These are phyloP conservation scores for Oemleria cerasiformis DNA, from an alignment of 306 rosid genomes.

Conservation along the genomic window DNA sequence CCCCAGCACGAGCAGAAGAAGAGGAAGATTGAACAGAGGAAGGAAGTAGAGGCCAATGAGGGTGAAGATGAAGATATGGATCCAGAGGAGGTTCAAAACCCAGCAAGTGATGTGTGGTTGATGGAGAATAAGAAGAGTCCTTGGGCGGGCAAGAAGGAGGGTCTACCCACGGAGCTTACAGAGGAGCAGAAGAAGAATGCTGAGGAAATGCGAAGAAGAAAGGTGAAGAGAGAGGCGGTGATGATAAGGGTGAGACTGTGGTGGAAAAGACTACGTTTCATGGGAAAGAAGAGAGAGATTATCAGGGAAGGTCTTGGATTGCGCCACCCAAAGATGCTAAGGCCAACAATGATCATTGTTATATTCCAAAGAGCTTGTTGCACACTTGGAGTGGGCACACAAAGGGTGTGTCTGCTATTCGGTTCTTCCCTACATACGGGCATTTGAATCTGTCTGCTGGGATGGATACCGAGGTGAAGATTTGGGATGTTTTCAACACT, in stretches of 20 bases:
- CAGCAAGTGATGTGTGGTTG: constrained; percentile 74
- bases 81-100: constrained; percentile 53
- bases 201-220: constrained; percentile 92
- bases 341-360: constrained; percentile 83
- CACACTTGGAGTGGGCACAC: constrained; percentile 99
- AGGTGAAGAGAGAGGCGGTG: constrained; percentile 78
- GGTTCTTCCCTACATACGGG: constrained; percentile 86
- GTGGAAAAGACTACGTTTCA: constrained; percentile 86
- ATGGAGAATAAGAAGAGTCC: constrained; percentile 88
- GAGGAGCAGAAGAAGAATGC: constrained; percentile 95
- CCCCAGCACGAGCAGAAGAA: constrained; percentile 79
- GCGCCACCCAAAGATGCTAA: constrained; percentile 90
- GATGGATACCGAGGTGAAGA: constrained; percentile 91
- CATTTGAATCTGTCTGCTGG: constrained; percentile 91
- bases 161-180: constrained; percentile 58
- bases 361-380: constrained; percentile 91
- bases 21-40: constrained; percentile 56
- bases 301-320: constrained; percentile 99
- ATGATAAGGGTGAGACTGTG: constrained; percentile 68
- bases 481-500: constrained; percentile 95
- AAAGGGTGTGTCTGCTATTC: constrained; percentile 85
- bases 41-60: constrained; percentile 21
- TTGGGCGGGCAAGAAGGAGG: constrained; percentile 94
- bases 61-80: constrained; percentile 22
- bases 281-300: constrained; percentile 91